These are phyloP conservation scores for Nicotiana attenuata DNA, from an alignment of 257 asterid species.

Conservation along the genomic window DNA sequence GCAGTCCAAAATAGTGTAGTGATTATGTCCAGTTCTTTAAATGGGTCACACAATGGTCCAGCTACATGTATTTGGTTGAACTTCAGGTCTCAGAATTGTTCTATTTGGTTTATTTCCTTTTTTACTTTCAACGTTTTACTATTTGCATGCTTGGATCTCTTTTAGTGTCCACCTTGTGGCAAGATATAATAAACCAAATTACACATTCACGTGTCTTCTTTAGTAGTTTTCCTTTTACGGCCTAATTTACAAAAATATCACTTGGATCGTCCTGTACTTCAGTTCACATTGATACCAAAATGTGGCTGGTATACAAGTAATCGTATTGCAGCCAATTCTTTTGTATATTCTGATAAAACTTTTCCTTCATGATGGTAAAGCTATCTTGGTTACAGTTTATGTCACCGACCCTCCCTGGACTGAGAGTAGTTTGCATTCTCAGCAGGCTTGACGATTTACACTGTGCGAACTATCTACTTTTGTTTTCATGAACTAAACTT, in stretches of 20 bases:
- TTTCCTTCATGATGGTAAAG: not conserved
- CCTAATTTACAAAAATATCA: not conserved
- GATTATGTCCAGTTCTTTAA: not conserved
- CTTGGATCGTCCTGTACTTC: not conserved
- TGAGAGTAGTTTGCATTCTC: not conserved
- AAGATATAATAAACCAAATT: not conserved
- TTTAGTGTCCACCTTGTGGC: not conserved
- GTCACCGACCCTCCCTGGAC: not conserved
- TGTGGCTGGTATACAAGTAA: not conserved
- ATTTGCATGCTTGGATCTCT: not conserved
- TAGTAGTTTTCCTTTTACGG: not conserved
- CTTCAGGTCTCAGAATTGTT: not conserved
- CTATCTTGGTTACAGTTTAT: not conserved
- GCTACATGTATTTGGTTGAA: too few relatives aligned
- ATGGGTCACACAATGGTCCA: too few relatives aligned
- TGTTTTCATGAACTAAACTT: not conserved
- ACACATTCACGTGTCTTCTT: not conserved
- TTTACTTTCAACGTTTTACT: not conserved
- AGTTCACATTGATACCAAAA: not conserved
- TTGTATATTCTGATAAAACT: not conserved
- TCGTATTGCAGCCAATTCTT: not conserved
- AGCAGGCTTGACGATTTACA: not conserved
- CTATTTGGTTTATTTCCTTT: not conserved
- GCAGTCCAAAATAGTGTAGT: not conserved
- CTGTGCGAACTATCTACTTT: not conserved